phyloP scores from a whole-genome alignment of 192 early-diverging fungal species.

The Umbelopsis isabellina region DNA sequence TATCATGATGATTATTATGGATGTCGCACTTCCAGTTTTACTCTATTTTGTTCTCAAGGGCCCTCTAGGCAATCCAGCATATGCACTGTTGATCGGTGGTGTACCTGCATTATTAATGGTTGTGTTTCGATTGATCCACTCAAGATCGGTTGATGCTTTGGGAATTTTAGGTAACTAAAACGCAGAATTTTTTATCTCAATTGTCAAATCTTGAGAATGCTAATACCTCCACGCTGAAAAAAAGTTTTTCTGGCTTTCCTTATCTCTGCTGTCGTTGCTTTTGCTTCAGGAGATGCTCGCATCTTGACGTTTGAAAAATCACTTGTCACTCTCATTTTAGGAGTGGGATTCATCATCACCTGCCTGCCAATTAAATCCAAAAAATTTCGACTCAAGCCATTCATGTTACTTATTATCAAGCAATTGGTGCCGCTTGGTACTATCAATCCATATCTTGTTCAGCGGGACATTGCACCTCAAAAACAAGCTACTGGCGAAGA shows the following conservation, averaged over 20 bases:
- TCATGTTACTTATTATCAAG: conserved; percentile 9
- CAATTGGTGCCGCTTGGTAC: conserved; percentile 11
- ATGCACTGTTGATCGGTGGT: conserved; percentile 7
- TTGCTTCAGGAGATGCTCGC: conserved; percentile 6
- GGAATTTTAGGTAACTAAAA: not conserved
- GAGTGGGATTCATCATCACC: conserved; percentile 6
- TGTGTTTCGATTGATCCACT: not conserved
- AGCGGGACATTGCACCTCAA: not conserved
- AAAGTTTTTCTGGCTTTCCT: conserved; percentile 6
- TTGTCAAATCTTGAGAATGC: not conserved
- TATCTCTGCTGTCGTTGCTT: conserved; percentile 6
- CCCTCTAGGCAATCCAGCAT: conserved; percentile 11
- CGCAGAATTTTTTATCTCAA: not conserved
- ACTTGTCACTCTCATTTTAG: conserved; percentile 2
- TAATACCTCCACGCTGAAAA: no score
- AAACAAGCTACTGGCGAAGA: not conserved
- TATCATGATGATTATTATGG: conserved; percentile 12
- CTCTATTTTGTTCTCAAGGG: conserved; percentile 15
- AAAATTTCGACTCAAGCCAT: not conserved
- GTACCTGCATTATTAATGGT: conserved; percentile 9
- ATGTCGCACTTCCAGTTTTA: not conserved
- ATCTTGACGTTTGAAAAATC: conserved; percentile 18
- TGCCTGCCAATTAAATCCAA: not conserved
- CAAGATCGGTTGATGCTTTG: not conserved
- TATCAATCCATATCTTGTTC: conserved; percentile 11